Base-by-base conservation (phyloP, 129 eudicot genomes). In the Helianthus tuberosus region DNA sequence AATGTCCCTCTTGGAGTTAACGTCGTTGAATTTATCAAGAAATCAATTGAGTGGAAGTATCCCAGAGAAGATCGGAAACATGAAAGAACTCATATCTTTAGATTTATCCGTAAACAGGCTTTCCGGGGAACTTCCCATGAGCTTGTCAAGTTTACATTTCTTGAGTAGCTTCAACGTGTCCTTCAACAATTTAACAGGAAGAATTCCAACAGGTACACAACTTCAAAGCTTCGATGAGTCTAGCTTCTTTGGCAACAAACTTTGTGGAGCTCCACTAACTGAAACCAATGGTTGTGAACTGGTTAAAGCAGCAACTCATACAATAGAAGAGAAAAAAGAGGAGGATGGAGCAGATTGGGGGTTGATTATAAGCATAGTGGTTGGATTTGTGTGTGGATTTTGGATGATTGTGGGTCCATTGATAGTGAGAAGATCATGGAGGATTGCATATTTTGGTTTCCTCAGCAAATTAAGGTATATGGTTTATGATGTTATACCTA, bases 121-220 rank as follows among this genome's bases (percentile, higher is more conserved):
- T 35, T 60, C 17, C 1, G 82, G 82, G 14, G 29, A 57, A 17
- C 63, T 57, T 57, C 63, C 63, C 1, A 6, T 11, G 7, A 59
- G 76, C 39, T 36, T 86, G 15, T 41, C 72, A 12, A 10, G 49
- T 0, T 27, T 83, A 2, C 57, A 6, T 10, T 55, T 6, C 71
- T 61, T 74, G 4, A 41, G 62, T 17, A 38, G 14, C 39, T 68
- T 85, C 58, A 59, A 81, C 75, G 29, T 85, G 47, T 86, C 87
- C 1, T 12, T 39, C 53, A 86, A 82, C 66, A 73, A 81, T 15
- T 71, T 85, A 29, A 78, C 9, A 5, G 46, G 46, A 41, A 41
- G 10, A 41, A 3, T 41, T 41, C 46, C 46, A 41, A 0, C 8
- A 41, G 3, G 46, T 41, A 32, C 36, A 1, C 36, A 32, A 0